These are phyloP conservation scores for Davidsoniella neocaledoniae DNA, from an alignment of 2,329 filamentous ascomycete genomes.

Conservation along the genomic window DNA sequence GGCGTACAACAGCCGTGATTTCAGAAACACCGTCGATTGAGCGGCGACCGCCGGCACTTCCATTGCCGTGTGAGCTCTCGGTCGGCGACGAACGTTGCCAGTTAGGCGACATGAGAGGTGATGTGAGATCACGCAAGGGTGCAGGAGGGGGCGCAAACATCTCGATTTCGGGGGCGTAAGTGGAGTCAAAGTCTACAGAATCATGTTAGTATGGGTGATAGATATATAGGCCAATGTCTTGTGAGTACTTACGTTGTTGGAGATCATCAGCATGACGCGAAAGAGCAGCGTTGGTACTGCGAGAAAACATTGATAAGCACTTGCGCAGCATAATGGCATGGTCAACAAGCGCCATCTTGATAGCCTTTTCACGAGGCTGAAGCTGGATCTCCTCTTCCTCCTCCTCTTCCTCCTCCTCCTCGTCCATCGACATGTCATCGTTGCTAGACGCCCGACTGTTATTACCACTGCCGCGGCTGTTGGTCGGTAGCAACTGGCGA, in stretches of 20 bases:
- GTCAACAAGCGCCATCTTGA: conserved; percentile 74
- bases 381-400: conserved; percentile 32
- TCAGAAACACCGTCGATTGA: conserved; percentile 5
- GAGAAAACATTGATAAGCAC: conserved; percentile 53
- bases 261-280: conserved; percentile 41
- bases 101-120: conserved; percentile 19
- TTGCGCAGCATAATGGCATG: conserved; percentile 79
- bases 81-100: conserved; percentile 12
- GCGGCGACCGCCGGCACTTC: background rate
- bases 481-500: conserved; percentile 50
- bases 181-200: conserved; percentile 38
- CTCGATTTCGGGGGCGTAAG: conserved; percentile 48
- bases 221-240: background rate
- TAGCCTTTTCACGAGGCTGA: conserved; percentile 52
- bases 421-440: conserved; percentile 18
- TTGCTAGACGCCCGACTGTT: conserved; percentile 20
- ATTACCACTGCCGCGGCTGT: conserved; percentile 17
- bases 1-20: conserved; percentile 9
- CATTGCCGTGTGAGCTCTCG: background rate
- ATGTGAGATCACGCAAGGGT: conserved; percentile 30
- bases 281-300: conserved; percentile 43
- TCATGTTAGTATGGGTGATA: conserved; percentile 5
- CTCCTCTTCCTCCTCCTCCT: conserved; percentile 14
- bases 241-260: conserved; percentile 39
- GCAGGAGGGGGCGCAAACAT: conserved; percentile 38